Percentiles rank a stretch among this genome's conserved stretches.
Conservation (phyloP, 1,284 basidiomycete genomes). For the Pascua guehoae region DNA sequence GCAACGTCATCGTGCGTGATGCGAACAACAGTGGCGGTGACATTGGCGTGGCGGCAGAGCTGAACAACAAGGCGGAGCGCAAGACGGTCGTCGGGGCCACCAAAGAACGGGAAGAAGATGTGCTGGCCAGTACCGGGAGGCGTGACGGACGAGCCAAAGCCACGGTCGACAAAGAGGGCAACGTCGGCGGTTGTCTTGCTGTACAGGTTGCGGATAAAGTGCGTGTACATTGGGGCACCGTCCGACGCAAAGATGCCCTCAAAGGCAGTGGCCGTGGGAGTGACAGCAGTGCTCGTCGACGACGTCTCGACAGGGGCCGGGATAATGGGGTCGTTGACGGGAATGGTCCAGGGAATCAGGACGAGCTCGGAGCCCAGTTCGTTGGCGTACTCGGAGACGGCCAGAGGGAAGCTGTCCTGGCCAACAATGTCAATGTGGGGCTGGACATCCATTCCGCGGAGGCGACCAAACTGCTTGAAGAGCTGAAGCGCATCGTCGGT, state of each 20-base stretch:
- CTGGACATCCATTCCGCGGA: constrained; percentile 66
- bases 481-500: constrained; percentile 77
- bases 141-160: constrained; percentile 43
- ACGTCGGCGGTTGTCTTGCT: constrained; percentile 61
- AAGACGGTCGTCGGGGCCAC: constrained; percentile 84
- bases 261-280: constrained; percentile 44
- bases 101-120: constrained; percentile 83
- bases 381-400: constrained; percentile 63
- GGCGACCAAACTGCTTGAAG: constrained; percentile 68
- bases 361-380: constrained; percentile 67
- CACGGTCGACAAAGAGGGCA: constrained; percentile 75
- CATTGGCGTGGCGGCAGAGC: constrained; percentile 61
- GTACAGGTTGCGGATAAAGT: constrained; percentile 77
- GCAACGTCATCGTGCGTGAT: constrained; percentile 43
- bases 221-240: constrained; percentile 59
- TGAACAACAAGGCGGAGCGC: constrained; percentile 75
- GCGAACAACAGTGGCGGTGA: constrained; percentile 67
- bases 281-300: constrained; percentile 51
- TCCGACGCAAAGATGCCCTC: constrained; percentile 45
- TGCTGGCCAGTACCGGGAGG: constrained; percentile 55
- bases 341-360: constrained; percentile 71
- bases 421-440: constrained; percentile 63
- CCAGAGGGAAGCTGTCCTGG: constrained; percentile 64
- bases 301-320: constrained; percentile 47
- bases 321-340: constrained; percentile 15